A percentile compares a stretch with the other conserved stretches of the same genome.
Conservation (phyloP, 148 eudicot species). For the Rhododendron vialii region DNA sequence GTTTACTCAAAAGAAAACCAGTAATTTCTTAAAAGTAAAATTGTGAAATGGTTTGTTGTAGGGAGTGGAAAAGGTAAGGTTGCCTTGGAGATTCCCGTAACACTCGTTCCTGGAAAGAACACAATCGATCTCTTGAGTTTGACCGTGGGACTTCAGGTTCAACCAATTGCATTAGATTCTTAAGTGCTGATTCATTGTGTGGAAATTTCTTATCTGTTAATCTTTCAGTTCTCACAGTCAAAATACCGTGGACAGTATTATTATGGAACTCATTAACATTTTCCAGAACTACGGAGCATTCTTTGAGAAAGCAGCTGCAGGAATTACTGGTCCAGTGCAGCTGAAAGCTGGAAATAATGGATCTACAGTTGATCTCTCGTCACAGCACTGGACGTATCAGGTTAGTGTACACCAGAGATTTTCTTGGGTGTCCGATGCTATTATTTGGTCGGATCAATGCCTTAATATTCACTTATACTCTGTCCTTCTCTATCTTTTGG, state of each 20-base stretch:
- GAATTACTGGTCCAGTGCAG: constrained; percentile 73
- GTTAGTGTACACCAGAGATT: constrained; percentile 19
- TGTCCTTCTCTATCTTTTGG: neutral
- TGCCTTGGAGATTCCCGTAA: constrained; percentile 46
- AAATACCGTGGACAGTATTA: neutral
- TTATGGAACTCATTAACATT: neutral
- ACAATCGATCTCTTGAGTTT: constrained; percentile 77
- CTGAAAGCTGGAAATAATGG: constrained; percentile 47
- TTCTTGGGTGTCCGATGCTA: neutral
- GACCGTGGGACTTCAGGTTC: constrained; percentile 93
- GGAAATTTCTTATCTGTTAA: neutral
- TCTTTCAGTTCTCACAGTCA: neutral
- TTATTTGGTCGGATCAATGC: neutral
- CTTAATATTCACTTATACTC: neutral
- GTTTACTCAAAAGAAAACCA: neutral
- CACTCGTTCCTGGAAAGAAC: constrained; percentile 54
- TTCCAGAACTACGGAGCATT: constrained; percentile 85
- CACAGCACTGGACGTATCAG: constrained; percentile 86
- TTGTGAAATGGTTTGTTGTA: constrained; percentile 10
- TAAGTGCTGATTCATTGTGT: neutral
- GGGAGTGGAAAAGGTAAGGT: constrained; percentile 42
- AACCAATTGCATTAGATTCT: constrained; percentile 5
- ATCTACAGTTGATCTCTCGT: constrained; percentile 54
- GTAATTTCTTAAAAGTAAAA: neutral
- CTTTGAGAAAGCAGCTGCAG: constrained; percentile 67